Conservation (phyloP, 2,329 filamentous ascomycete species). For the Pseudocercospora fuligena region DNA sequence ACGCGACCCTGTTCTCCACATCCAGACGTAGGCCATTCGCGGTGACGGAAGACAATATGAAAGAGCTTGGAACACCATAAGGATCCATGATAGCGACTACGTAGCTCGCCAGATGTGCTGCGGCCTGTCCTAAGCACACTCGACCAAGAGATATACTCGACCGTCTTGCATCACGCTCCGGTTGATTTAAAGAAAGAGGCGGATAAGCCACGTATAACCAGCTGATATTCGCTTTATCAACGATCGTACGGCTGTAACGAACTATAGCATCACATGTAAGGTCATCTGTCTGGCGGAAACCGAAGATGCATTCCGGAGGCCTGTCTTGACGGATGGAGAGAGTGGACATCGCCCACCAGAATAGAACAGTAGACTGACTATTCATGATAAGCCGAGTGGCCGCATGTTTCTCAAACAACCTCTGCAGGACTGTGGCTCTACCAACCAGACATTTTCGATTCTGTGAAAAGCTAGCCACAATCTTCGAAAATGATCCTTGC, state of each 20-base stretch:
- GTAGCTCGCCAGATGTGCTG: not conserved
- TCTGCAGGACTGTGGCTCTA: not conserved
- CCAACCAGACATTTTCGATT: not conserved
- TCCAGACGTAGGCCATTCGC: not conserved
- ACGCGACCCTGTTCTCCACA: not conserved
- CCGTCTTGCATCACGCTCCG: not conserved
- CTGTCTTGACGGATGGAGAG: too few relatives aligned
- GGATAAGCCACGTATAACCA: too few relatives aligned
- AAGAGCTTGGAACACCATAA: not conserved
- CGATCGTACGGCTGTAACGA: too few relatives aligned
- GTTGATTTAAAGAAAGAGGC: too few relatives aligned
- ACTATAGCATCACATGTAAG: too few relatives aligned
- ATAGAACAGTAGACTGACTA: not conserved
- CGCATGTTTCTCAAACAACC: not conserved
- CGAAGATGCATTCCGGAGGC: too few relatives aligned
- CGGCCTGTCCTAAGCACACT: not conserved
- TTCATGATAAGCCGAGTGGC: not conserved
- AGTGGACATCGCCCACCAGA: too few relatives aligned
- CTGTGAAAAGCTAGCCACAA: not conserved
- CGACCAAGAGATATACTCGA: too few relatives aligned
- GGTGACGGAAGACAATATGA: not conserved
- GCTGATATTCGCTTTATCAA: too few relatives aligned
- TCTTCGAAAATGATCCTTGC: not conserved
- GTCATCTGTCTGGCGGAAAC: too few relatives aligned
- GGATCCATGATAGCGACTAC: not conserved